Evolutionary conservation across 306 rosid genomes (phyloP).

Genomic region (Betula pendula): DNA sequence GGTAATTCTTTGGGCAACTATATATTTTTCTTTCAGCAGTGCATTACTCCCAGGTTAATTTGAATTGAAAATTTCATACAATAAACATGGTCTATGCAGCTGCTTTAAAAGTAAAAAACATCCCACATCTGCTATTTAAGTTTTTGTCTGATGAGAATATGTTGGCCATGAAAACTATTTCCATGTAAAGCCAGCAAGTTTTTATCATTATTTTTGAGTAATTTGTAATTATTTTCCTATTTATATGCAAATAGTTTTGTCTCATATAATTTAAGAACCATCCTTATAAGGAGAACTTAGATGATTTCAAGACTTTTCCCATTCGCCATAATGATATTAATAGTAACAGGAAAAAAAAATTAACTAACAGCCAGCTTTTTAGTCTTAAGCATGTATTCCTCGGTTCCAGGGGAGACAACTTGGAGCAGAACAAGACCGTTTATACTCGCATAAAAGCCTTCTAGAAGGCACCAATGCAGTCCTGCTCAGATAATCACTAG

Average conservation of each 20-base stretch:
- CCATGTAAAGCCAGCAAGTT: no score
- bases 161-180: no score
- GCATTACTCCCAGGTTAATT: not conserved
- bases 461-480: slow-evolving; percentile 44
- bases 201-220: not conserved
- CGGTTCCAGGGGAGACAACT: slow-evolving; percentile 54
- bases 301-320: no score
- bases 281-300: no score
- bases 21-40: not conserved
- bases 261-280: no score
- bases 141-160: no score
- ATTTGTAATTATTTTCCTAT: no score
- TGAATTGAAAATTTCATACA: not conserved
- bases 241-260: no score
- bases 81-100: not conserved
- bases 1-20: not conserved
- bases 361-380: not conserved
- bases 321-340: not conserved
- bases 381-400: slow-evolving; percentile 44
- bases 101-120: not conserved
- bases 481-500: slow-evolving; percentile 66
- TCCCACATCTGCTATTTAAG: not conserved
- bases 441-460: slow-evolving; percentile 45
- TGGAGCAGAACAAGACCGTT: slow-evolving; percentile 49
- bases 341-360: not conserved